phyloP scores from a whole-genome alignment of 805 yeast genomes.

The Isabelozyma pseudorhagii region DNA sequence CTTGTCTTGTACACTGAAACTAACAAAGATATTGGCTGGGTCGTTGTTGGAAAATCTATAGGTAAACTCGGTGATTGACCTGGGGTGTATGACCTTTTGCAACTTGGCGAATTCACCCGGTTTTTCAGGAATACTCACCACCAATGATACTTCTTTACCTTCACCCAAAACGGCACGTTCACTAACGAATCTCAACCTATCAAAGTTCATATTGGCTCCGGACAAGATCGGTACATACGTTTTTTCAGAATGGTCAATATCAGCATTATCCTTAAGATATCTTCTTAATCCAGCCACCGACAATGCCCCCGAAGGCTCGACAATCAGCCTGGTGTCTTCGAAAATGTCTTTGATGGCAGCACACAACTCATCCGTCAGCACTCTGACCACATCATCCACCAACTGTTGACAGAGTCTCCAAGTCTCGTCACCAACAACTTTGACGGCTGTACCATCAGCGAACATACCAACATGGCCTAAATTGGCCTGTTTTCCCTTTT shows the following conservation, averaged over 20 bases:
- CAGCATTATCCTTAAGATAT: conserved; percentile 67
- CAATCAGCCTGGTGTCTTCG: conserved; percentile 89
- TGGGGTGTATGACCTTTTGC: conserved; percentile 76
- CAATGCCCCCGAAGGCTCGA: conserved; percentile 97
- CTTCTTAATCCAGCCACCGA: conserved; percentile 92
- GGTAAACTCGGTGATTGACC: conserved; percentile 91
- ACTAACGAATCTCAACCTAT: conserved; percentile 89
- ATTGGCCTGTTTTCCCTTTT: conserved; percentile 49
- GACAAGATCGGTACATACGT: conserved; percentile 83
- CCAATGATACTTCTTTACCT: conserved; percentile 91
- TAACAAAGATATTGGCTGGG: conserved; percentile 78
- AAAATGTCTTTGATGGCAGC: conserved; percentile 97
- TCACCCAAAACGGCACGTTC: conserved; percentile 99
- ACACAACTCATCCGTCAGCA: conserved; percentile 86
- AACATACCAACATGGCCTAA: conserved; percentile 85
- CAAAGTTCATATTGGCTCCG: conserved; percentile 99
- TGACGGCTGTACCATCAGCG: conserved; percentile 99
- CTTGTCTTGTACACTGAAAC: conserved; percentile 80
- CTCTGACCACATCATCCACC: conserved; percentile 87
- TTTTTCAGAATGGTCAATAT: conserved; percentile 63
- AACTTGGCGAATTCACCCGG: conserved; percentile 87
- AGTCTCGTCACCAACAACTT: conserved; percentile 84
- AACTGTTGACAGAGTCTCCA: conserved; percentile 72
- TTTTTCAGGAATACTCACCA: conserved; percentile 84
- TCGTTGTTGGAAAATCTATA: conserved; percentile 64